phyloP scores from a whole-genome alignment of 805 yeast species.

The Torulaspora delbrueckii region DNA sequence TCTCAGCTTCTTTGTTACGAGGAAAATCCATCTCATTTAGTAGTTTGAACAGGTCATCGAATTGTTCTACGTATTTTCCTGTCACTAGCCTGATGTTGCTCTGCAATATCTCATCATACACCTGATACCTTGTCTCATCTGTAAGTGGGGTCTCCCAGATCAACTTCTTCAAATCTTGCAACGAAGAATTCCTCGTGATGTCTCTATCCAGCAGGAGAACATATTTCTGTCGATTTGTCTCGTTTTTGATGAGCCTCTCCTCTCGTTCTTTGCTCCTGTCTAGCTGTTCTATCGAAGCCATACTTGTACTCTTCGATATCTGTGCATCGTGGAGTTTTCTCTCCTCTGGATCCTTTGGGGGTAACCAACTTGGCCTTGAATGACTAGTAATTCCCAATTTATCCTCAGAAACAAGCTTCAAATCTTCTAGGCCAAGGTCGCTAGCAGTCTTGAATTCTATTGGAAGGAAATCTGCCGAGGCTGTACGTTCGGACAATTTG shows the following conservation, averaged over 20 bases:
- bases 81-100: constrained; percentile 24
- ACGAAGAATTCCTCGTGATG: constrained; percentile 31
- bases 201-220: constrained; percentile 30
- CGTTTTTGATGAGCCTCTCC: constrained; percentile 24
- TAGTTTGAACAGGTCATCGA: constrained; percentile 36
- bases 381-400: constrained; percentile 51
- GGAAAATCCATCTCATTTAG: constrained; percentile 32
- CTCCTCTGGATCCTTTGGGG: constrained; percentile 57
- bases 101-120: constrained; percentile 27
- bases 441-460: constrained; percentile 36
- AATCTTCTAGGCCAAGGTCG: constrained; percentile 49
- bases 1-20: constrained; percentile 30
- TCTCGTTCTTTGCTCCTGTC: constrained; percentile 27
- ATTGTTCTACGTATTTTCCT: constrained; percentile 35
- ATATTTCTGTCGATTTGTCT: constrained; percentile 27
- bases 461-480: constrained; percentile 37
- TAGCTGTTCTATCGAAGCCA: constrained; percentile 34
- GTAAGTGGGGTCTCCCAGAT: constrained; percentile 33
- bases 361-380: constrained; percentile 67
- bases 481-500: constrained; percentile 37
- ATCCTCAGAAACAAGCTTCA: constrained; percentile 54
- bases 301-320: constrained; percentile 39
- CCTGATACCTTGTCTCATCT: constrained; percentile 18
- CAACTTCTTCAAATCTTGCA: constrained; percentile 21
- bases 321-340: constrained; percentile 52